Evolutionary conservation across 805 yeast genomes (phyloP).

Genomic region (Cyberlindnera maclurae): DNA sequence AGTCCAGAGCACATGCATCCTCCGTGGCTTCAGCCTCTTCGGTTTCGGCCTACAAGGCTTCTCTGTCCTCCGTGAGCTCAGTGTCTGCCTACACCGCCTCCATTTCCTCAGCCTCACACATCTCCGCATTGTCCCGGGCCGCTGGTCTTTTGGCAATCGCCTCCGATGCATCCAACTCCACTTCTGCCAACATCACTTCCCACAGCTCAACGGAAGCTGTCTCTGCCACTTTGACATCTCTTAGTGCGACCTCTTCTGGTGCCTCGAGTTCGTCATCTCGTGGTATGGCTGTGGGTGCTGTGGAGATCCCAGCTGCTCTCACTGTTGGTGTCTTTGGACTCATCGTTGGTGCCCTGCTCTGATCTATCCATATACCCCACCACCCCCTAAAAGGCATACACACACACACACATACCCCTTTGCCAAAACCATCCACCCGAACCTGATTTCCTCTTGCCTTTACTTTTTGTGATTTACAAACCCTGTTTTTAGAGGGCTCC

Average conservation of each 20-base stretch:
- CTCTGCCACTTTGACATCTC: slow-evolving; percentile 17
- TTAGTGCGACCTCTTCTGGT: slow-evolving; percentile 17
- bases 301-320: slow-evolving; percentile 21
- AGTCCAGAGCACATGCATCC: slow-evolving; percentile 14
- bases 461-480: too few relatives aligned
- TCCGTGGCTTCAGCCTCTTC: slow-evolving; percentile 17
- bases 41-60: slow-evolving; percentile 9
- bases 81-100: slow-evolving; percentile 17
- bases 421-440: too few relatives aligned
- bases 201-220: slow-evolving; percentile 18
- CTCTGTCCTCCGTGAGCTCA: slow-evolving; percentile 7
- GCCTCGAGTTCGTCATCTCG: slow-evolving; percentile 25
- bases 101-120: slow-evolving; percentile 11
- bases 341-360: slow-evolving; percentile 23
- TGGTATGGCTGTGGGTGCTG: slow-evolving; percentile 25
- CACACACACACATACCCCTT: too few relatives aligned
- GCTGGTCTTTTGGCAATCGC: slow-evolving; percentile 36
- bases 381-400: too few relatives aligned
- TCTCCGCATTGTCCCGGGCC: slow-evolving; percentile 27
- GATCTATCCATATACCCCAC: slow-evolving; percentile 1
- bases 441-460: too few relatives aligned
- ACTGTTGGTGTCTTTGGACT: slow-evolving; percentile 23
- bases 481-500: too few relatives aligned
- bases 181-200: slow-evolving; percentile 27
- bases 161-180: slow-evolving; percentile 28